phyloP scores from a whole-genome alignment of 768 basidiomycete genomes.

The Boletus rubroflammeus region DNA sequence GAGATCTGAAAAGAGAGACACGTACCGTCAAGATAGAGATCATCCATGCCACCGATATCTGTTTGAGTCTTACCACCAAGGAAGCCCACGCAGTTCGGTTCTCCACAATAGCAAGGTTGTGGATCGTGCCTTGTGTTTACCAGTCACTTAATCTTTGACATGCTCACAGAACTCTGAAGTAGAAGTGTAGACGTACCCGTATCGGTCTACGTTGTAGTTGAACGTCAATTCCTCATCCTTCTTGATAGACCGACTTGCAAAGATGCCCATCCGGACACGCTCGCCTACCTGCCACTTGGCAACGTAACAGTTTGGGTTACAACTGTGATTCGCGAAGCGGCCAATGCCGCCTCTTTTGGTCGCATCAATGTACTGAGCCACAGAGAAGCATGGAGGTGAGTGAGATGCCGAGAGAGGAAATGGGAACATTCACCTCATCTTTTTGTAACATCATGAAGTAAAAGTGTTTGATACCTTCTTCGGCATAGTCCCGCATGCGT shows the following conservation, averaged over 20 bases:
- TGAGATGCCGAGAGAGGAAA: background rate
- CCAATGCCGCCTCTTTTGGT: slow-evolving; percentile 96
- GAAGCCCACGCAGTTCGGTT: slow-evolving; percentile 90
- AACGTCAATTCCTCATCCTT: slow-evolving; percentile 91
- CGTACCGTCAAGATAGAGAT: slow-evolving; percentile 86
- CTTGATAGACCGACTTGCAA: slow-evolving; percentile 77
- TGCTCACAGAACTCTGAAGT: background rate
- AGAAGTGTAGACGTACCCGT: slow-evolving; percentile 62
- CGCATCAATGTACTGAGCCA: slow-evolving; percentile 86
- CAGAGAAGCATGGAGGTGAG: background rate
- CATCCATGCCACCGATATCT: slow-evolving; percentile 91
- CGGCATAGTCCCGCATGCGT: slow-evolving; percentile 90
- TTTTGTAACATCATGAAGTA: slow-evolving; percentile 99
- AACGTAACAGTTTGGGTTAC: slow-evolving; percentile 95
- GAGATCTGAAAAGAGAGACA: background rate
- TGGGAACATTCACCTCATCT: slow-evolving; percentile 70
- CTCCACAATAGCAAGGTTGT: slow-evolving; percentile 93
- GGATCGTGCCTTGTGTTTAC: slow-evolving; percentile 71
- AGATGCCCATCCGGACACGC: slow-evolving; percentile 95
- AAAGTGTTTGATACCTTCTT: slow-evolving; percentile 92
- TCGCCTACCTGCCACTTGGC: slow-evolving; percentile 95
- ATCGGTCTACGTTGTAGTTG: slow-evolving; percentile 99
- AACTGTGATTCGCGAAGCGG: slow-evolving; percentile 97
- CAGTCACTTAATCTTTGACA: background rate
- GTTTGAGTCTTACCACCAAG: slow-evolving; percentile 99